A percentile compares a stretch with the other conserved stretches of the same genome.
phyloP scores from a whole-genome alignment of 768 basidiomycete genomes.

The Suillus brevipes region DNA sequence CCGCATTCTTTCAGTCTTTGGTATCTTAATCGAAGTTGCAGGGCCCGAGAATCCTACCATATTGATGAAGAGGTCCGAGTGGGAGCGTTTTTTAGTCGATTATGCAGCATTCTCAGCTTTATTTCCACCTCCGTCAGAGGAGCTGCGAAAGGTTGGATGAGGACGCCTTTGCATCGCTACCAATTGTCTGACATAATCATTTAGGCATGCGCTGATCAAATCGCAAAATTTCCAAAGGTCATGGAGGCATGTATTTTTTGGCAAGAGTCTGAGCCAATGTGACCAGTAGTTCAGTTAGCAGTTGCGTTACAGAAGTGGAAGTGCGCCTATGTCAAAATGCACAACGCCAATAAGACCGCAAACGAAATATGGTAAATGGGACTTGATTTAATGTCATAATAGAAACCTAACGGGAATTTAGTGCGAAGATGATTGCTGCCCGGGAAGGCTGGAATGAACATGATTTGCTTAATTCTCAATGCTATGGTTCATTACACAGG shows the following conservation, averaged over 20 bases:
- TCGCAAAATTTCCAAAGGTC: slow-evolving; percentile 11
- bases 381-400: slow-evolving; percentile 10
- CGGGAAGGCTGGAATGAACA: slow-evolving; percentile 43
- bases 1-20: background rate
- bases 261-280: background rate
- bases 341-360: slow-evolving; percentile 2
- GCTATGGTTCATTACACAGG: slow-evolving; percentile 41
- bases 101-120: slow-evolving; percentile 1
- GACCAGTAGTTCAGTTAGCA: slow-evolving; percentile 20
- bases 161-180: background rate
- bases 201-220: slow-evolving; percentile 10
- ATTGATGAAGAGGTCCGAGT: slow-evolving; percentile 24
- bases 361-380: slow-evolving; percentile 21
- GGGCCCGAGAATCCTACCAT: slow-evolving; percentile 17
- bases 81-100: slow-evolving; percentile 12
- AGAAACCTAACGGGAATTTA: slow-evolving; percentile 27
- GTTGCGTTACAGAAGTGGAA: slow-evolving; percentile 30
- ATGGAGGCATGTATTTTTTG: slow-evolving; percentile 11
- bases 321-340: slow-evolving; percentile 14
- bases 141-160: background rate
- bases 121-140: slow-evolving; percentile 1
- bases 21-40: slow-evolving; percentile 3
- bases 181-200: background rate
- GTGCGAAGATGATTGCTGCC: slow-evolving; percentile 36
- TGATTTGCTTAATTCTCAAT: slow-evolving; percentile 41